Evolutionary conservation across 495 filamentous ascomycete species (phyloP).

Genomic region (Viridothelium virens): DNA sequence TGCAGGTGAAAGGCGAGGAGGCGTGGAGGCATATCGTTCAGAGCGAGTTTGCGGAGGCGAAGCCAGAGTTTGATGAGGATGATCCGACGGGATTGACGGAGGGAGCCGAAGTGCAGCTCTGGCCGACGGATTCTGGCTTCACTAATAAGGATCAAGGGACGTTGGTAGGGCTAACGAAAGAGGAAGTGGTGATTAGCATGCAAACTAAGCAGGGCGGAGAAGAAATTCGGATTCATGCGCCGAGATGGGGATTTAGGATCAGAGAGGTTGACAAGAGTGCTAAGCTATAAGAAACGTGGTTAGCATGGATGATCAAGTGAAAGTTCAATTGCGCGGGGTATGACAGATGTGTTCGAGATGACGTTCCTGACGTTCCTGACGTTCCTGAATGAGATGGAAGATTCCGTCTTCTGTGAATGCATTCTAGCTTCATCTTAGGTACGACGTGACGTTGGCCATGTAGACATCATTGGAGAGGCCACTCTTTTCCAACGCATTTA

Average conservation of each 20-base stretch:
- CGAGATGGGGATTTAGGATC: slow-evolving; percentile 49
- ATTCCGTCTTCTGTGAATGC: too few species aligned
- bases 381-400: too few species aligned
- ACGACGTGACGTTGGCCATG: too few species aligned
- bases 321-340: too few species aligned
- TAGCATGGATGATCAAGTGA: background rate
- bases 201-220: slow-evolving; percentile 32
- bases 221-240: slow-evolving; percentile 48
- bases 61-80: slow-evolving; percentile 34
- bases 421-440: too few species aligned
- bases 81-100: slow-evolving; percentile 41
- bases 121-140: slow-evolving; percentile 50
- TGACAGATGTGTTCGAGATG: too few species aligned
- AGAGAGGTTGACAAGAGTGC: slow-evolving; percentile 24
- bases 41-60: slow-evolving; percentile 33
- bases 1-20: slow-evolving; percentile 40
- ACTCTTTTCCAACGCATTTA: too few species aligned
- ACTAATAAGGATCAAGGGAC: slow-evolving; percentile 46
- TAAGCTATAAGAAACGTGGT: slow-evolving; percentile 14
- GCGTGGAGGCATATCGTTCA: slow-evolving; percentile 38
- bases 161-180: slow-evolving; percentile 41
- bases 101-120: slow-evolving; percentile 45
- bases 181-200: slow-evolving; percentile 48
- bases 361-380: too few species aligned
- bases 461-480: too few species aligned